Evolutionary conservation across 352 stramenopile genomes (phyloP).

Genomic region (Phytophthora boehmeriae): DNA sequence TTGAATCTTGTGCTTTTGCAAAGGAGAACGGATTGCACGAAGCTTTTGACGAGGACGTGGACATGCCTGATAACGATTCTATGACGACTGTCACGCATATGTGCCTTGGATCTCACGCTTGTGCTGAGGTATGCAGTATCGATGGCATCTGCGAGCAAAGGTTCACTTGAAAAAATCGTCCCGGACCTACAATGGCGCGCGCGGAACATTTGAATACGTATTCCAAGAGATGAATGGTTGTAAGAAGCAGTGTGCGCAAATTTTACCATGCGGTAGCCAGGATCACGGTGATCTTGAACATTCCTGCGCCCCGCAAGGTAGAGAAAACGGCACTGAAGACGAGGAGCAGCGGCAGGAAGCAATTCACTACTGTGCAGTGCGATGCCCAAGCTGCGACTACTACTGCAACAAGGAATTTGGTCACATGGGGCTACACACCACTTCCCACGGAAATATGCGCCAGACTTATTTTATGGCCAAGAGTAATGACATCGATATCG

Average conservation of each 20-base stretch:
- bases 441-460: constrained; percentile 71
- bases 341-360: constrained; percentile 2
- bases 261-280: constrained; percentile 38
- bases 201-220: constrained; percentile 59
- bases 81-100: constrained; percentile 40
- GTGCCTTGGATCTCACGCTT: constrained; percentile 46
- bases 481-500: constrained; percentile 50
- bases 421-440: constrained; percentile 54
- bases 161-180: constrained; percentile 58
- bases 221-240: constrained; percentile 74
- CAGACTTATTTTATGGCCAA: constrained; percentile 71
- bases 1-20: constrained; percentile 22
- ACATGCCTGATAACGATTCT: constrained; percentile 7
- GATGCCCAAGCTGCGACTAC: constrained; percentile 66
- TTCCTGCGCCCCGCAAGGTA: constrained; percentile 38
- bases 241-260: constrained; percentile 53
- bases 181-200: constrained; percentile 50
- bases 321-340: background rate
- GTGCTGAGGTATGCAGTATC: constrained; percentile 43
- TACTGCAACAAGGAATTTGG: constrained; percentile 64
- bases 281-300: constrained; percentile 38
- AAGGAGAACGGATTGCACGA: constrained; percentile 27
- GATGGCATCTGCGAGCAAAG: constrained; percentile 67
- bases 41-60: constrained; percentile 23
- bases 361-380: constrained; percentile 59